Base-by-base conservation (phyloP, 495 filamentous ascomycete genomes). In the Zalerion maritima region DNA sequence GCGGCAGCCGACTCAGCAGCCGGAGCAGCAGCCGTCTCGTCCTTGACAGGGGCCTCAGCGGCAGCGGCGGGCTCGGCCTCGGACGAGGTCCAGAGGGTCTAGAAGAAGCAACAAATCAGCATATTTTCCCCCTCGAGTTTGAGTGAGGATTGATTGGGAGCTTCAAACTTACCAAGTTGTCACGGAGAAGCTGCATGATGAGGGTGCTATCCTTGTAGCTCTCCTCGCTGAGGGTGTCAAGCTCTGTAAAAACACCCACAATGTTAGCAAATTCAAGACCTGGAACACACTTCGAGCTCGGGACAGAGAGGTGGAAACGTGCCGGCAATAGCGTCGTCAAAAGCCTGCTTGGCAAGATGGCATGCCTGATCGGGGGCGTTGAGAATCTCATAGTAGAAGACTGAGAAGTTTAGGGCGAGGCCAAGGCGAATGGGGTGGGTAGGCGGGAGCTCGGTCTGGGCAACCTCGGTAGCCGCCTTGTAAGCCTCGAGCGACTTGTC, bases 141-240 rank as follows among this genome's bases (percentile, higher is more conserved):
- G 9, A 4, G 29, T 15, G 18, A 9, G 11, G 32, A 12, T 0
- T 0, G 14, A 15, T 15, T n/a, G n/a, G n/a, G n/a, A n/a, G n/a
- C n/a, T n/a, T n/a, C n/a, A n/a, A n/a, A 57, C 83, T 48, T 76
- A 96, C 89, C 60, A 97, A 58, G 69, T 97, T 97, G 67, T 97
- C 89, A 52, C 89, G 75, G 52, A 97, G 75, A 37, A 97, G 79
- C 65, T 97, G 89, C 89, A 97, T 97, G 68, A 97, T 97, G 39
- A 97, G 74, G 29, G 89, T 97, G 23, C 87, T 94, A 66, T 97
- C 89, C 74, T 96, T 96, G 79, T 97, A 97, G 75, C 84, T 93
- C 72, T 97, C 89, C 72, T 97, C 89, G 58, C 81, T 92, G 33
- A 97, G 66, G 48, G 89, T 96, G 55, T 97, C 89, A 34, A 97